A percentile compares a stretch with the other conserved stretches of the same genome.
Evolutionary conservation across 345 rosid species (phyloP).

Genomic region (Lepidium didymum): DNA sequence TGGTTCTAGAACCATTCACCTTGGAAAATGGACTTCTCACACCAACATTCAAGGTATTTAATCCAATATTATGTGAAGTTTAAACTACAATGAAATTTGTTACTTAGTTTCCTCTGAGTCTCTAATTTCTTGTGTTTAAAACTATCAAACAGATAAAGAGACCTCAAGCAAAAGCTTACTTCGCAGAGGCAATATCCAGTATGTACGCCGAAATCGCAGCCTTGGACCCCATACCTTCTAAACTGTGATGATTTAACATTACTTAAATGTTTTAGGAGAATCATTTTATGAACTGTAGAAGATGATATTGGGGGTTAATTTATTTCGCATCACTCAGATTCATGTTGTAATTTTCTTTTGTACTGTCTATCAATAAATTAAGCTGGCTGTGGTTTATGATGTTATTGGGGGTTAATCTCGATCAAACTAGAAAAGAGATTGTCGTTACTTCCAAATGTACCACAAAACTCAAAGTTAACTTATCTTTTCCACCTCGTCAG

Average conservation of each 20-base stretch:
- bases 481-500: no score
- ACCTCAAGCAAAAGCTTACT: slow-evolving; percentile 72
- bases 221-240: slow-evolving; percentile 25
- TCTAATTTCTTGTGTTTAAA: neutral
- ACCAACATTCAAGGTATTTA: slow-evolving; percentile 73
- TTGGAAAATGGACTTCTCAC: slow-evolving; percentile 78
- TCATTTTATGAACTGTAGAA: neutral
- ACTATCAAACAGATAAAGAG: slow-evolving; percentile 59
- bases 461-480: no score
- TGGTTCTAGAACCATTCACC: slow-evolving; percentile 74
- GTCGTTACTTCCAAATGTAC: no score
- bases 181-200: slow-evolving; percentile 51
- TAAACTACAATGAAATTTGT: neutral
- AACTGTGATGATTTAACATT: slow-evolving; percentile 5
- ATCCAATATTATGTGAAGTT: neutral
- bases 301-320: slow-evolving; percentile 6
- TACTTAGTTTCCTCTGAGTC: neutral
- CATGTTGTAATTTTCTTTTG: neutral
- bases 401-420: no score
- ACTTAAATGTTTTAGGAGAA: neutral
- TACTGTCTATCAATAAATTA: neutral
- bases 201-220: slow-evolving; percentile 61
- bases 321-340: neutral
- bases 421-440: no score
- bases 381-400: neutral